Percentiles rank a stretch among this genome's conserved stretches.
These are phyloP conservation scores for Thermomyces lanuginosus DNA, from an alignment of 2,329 filamentous ascomycete genomes.

Conservation along the genomic window DNA sequence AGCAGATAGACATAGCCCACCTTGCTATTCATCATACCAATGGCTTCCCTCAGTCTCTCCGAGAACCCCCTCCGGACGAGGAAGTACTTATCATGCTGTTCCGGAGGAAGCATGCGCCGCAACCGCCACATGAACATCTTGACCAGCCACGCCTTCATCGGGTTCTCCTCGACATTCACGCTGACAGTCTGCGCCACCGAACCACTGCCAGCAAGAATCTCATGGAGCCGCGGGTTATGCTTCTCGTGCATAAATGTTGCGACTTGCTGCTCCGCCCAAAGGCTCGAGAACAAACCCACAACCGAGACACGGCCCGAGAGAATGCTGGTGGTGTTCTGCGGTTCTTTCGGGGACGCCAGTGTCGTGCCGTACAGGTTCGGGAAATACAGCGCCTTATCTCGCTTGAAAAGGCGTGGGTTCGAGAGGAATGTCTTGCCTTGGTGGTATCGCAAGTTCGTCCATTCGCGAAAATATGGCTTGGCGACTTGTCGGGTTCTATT, in stretches of 20 bases:
- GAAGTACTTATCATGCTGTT: conserved; percentile 43
- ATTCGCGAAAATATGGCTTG: conserved; percentile 91
- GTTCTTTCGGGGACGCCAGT: conserved; percentile 41
- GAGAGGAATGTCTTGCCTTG: conserved; percentile 86
- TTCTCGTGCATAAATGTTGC: conserved; percentile 50
- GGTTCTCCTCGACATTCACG: conserved; percentile 76
- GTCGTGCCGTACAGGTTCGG: conserved; percentile 78
- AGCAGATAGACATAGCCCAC: conserved; percentile 90
- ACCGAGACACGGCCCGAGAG: conserved; percentile 60
- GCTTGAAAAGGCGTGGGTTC: conserved; percentile 68
- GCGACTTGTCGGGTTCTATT: conserved; percentile 55
- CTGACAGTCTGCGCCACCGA: conserved; percentile 58
- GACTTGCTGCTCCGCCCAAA: conserved; percentile 74
- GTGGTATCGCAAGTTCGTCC: conserved; percentile 65
- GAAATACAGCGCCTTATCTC: conserved; percentile 73
- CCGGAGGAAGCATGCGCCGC: conserved; percentile 29
- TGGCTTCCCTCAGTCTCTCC: conserved; percentile 40
- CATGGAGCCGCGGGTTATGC: conserved; percentile 53
- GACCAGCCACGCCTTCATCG: conserved; percentile 43
- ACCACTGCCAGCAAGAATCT: conserved; percentile 37
- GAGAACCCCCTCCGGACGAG: conserved; percentile 41
- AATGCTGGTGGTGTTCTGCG: conserved; percentile 56
- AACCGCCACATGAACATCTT: conserved; percentile 37
- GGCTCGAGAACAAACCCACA: conserved; percentile 63
- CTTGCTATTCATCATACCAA: conserved; percentile 66